Conservation (phyloP, 2,329 filamentous ascomycete genomes). For the Fonsecaea nubica region DNA sequence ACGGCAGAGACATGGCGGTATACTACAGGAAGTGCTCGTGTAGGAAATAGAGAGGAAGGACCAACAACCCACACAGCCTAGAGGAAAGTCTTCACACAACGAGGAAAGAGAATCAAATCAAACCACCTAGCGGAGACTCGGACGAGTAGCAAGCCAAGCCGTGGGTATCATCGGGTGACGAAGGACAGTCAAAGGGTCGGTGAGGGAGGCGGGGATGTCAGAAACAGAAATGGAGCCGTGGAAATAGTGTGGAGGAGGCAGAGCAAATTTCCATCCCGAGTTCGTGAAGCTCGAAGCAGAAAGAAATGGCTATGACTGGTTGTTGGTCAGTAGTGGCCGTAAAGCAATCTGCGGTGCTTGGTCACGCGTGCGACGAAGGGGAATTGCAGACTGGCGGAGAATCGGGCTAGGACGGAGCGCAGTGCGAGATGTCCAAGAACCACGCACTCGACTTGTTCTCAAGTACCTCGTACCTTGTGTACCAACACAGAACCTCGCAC, state of each 20-base stretch:
- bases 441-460: too few species aligned
- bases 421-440: not conserved
- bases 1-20: not conserved
- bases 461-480: too few species aligned
- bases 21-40: not conserved
- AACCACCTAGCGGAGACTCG: not conserved
- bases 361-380: slow-evolving; percentile 3
- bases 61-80: not conserved
- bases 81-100: not conserved
- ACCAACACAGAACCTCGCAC: not conserved
- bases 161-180: not conserved
- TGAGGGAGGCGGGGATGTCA: not conserved
- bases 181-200: not conserved
- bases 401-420: not conserved
- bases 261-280: not conserved
- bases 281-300: slow-evolving; percentile 6
- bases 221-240: slow-evolving; percentile 4
- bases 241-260: not conserved
- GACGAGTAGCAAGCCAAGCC: not conserved
- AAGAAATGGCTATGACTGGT: not conserved
- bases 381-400: not conserved
- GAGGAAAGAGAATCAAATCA: not conserved
- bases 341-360: not conserved
- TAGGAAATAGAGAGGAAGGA: not conserved
- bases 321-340: not conserved